Conservation (phyloP, 257 asterid species). For the Scutellaria baicalensis region DNA sequence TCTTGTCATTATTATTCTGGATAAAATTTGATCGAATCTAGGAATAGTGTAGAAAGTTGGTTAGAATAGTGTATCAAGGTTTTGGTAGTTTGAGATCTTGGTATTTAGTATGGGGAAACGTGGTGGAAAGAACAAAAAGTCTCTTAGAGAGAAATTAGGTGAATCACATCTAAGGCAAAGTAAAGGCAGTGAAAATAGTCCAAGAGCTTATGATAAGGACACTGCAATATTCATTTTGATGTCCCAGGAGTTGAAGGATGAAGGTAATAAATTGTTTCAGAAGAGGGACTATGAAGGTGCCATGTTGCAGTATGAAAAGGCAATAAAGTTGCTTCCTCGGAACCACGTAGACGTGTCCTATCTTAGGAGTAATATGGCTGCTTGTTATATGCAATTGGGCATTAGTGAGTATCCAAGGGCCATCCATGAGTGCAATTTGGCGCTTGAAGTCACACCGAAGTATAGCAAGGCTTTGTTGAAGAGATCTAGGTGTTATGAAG, state of each 20-base stretch:
- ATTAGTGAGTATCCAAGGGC: constrained; percentile 73
- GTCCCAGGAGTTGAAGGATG: constrained; percentile 68
- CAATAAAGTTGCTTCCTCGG: constrained; percentile 71
- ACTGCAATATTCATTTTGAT: constrained; percentile 50
- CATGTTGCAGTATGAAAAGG: constrained; percentile 61
- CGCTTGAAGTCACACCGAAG: constrained; percentile 82
- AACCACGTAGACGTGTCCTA: constrained; percentile 67
- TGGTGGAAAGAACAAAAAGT: constrained; percentile 36
- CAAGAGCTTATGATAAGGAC: constrained; percentile 51
- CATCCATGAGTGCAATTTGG: constrained; percentile 76
- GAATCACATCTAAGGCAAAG: constrained; percentile 27
- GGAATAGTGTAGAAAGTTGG: constrained; percentile 4
- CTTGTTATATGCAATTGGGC: constrained; percentile 83
- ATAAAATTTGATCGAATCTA: constrained; percentile 8
- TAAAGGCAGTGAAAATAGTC: constrained; percentile 26
- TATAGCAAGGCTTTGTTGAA: constrained; percentile 80
- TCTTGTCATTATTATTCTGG: background rate
- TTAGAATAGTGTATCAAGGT: constrained; percentile 11
- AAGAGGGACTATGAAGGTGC: constrained; percentile 75
- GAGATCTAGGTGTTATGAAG: constrained; percentile 90
- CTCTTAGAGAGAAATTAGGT: constrained; percentile 34
- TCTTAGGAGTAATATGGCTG: constrained; percentile 79
- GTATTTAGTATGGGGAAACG: constrained; percentile 57
- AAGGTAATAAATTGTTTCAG: constrained; percentile 68
- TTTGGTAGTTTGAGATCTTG: constrained; percentile 21